Conservation (phyloP, 805 yeast species). For the Hanseniaspora nectarophila region DNA sequence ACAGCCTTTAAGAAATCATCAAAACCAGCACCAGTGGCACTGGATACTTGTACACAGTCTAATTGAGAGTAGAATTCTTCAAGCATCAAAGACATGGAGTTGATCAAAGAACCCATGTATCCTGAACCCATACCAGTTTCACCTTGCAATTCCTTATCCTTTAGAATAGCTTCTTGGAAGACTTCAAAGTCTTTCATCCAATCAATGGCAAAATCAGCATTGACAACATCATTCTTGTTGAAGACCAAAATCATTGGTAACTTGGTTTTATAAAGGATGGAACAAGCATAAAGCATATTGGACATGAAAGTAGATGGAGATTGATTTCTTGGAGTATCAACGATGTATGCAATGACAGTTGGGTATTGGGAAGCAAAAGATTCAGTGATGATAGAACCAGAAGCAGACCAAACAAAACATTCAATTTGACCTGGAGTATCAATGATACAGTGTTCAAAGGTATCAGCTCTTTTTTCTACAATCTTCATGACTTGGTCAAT, state of each 20-base stretch:
- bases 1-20: conserved; percentile 81
- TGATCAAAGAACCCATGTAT: conserved; percentile 85
- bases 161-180: conserved; percentile 66
- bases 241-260: conserved; percentile 94
- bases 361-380: conserved; percentile 94
- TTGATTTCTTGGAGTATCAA: conserved; percentile 89
- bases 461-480: conserved; percentile 58
- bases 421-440: conserved; percentile 99
- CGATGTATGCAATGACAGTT: conserved; percentile 87
- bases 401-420: conserved; percentile 96
- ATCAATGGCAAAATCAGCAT: conserved; percentile 76
- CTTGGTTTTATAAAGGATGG: conserved; percentile 88
- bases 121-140: conserved; percentile 50
- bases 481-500: conserved; percentile 86
- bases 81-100: conserved; percentile 88
- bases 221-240: conserved; percentile 83
- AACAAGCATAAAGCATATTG: conserved; percentile 96
- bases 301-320: conserved; percentile 96
- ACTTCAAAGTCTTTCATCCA: conserved; percentile 97
- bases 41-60: conserved; percentile 85
- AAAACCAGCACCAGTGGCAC: conserved; percentile 88
- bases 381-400: conserved; percentile 92
- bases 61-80: conserved; percentile 91
- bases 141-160: conserved; percentile 55
- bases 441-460: conserved; percentile 58